These are phyloP conservation scores for Papiliotrema nemorosa DNA, from an alignment of 1,284 basidiomycete genomes.

Conservation along the genomic window DNA sequence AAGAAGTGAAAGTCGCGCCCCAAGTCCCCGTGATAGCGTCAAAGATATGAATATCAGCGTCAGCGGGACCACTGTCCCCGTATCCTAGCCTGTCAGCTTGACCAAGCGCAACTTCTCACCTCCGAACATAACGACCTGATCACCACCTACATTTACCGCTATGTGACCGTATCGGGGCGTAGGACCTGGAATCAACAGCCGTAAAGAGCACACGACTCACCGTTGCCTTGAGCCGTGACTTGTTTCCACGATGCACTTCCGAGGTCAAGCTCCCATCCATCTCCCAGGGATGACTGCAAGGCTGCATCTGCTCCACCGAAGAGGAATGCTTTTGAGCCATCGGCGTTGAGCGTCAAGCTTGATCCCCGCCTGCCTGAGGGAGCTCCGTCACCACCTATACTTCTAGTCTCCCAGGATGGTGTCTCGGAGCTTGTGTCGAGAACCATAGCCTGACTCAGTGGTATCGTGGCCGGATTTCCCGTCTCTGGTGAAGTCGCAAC, in stretches of 20 bases:
- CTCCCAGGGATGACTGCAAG: constrained; percentile 58
- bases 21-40: constrained; percentile 16
- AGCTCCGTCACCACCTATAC: constrained; percentile 48
- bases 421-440: constrained; percentile 59
- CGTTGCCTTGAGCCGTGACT: constrained; percentile 14
- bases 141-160: constrained; percentile 58
- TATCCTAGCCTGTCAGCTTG: constrained; percentile 26
- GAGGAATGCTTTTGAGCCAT: constrained; percentile 61
- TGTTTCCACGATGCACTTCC: constrained; percentile 50
- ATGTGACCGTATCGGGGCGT: constrained; percentile 68
- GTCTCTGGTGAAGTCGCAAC: constrained; percentile 54
- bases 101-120: constrained; percentile 54
- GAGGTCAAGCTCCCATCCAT: constrained; percentile 74
- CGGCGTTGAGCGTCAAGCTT: constrained; percentile 55
- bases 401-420: constrained; percentile 56
- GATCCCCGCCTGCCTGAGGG: constrained; percentile 68
- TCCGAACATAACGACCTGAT: constrained; percentile 67
- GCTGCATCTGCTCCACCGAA: constrained; percentile 69
- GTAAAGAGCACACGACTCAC: too few relatives aligned
- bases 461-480: constrained; percentile 49
- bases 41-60: constrained; percentile 20
- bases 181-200: constrained; percentile 42
- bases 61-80: constrained; percentile 18
- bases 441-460: constrained; percentile 61
- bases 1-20: constrained; percentile 13